Percentiles rank a stretch among this genome's conserved stretches.
Conservation (phyloP, 768 basidiomycete genomes). For the Serendipita sp. region DNA sequence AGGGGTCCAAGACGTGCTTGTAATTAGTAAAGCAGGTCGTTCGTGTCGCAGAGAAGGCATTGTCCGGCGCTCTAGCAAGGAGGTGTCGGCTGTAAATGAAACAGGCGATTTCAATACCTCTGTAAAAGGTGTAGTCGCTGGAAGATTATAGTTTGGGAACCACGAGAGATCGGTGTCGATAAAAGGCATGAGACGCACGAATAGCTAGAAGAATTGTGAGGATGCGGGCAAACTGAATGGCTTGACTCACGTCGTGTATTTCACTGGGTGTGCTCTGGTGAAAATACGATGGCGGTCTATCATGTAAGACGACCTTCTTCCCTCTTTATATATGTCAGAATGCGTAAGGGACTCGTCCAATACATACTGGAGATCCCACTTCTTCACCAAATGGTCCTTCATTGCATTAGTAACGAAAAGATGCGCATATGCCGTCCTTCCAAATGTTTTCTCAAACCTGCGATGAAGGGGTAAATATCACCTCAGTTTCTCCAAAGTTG, state of each 20-base stretch:
- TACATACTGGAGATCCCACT: slow-evolving; percentile 66
- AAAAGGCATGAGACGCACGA: slow-evolving; percentile 13
- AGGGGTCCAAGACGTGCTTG: slow-evolving; percentile 92
- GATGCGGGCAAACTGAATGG: neutral
- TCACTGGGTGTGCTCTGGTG: slow-evolving; percentile 52
- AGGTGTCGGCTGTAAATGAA: slow-evolving; percentile 11
- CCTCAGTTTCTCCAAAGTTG: slow-evolving; percentile 2
- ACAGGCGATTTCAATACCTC: slow-evolving; percentile 17
- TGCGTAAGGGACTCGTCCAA: neutral
- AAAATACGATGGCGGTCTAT: slow-evolving; percentile 80
- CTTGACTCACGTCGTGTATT: slow-evolving; percentile 48
- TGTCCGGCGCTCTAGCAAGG: slow-evolving; percentile 10
- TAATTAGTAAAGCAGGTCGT: slow-evolving; percentile 74
- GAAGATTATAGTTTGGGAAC: slow-evolving; percentile 32
- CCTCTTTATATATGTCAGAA: slow-evolving; percentile 38
- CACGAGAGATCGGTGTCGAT: slow-evolving; percentile 21
- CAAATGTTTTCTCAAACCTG: slow-evolving; percentile 78
- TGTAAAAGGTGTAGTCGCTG: slow-evolving; percentile 53
- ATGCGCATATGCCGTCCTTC: slow-evolving; percentile 69
- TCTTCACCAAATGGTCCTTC: slow-evolving; percentile 46
- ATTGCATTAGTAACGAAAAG: slow-evolving; percentile 87
- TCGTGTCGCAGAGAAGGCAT: slow-evolving; percentile 45
- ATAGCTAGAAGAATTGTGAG: slow-evolving; percentile 18
- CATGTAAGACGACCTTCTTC: slow-evolving; percentile 61
- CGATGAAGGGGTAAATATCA: slow-evolving; percentile 1